Conservation (phyloP, 1,139 yeast species). For the Williopsis jadinii region DNA sequence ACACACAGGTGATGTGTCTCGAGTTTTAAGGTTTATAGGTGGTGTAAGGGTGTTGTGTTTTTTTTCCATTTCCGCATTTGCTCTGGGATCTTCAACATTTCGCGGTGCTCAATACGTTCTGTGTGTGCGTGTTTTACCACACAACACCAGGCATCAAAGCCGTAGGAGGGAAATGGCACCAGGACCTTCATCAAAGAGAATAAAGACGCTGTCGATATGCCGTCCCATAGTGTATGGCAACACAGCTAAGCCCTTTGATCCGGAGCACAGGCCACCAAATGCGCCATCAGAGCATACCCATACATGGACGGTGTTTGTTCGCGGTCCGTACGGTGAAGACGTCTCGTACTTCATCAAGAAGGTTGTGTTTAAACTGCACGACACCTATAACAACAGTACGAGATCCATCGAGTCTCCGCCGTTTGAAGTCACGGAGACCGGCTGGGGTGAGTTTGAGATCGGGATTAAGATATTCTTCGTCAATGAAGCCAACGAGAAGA, state of each 20-base stretch:
- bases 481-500: constrained; percentile 82
- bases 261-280: constrained; percentile 52
- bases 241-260: constrained; percentile 60
- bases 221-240: constrained; percentile 89
- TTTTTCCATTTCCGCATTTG: too few relatives aligned
- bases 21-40: too few relatives aligned
- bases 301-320: constrained; percentile 88
- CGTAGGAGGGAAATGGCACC: constrained; percentile 8
- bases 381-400: constrained; percentile 81
- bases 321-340: constrained; percentile 80
- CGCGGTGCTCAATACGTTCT: too few relatives aligned
- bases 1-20: too few relatives aligned
- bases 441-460: constrained; percentile 99
- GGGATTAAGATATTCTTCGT: constrained; percentile 81
- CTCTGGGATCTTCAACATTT: too few relatives aligned
- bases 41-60: too few relatives aligned
- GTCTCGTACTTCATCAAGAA: constrained; percentile 77
- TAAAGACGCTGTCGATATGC: constrained; percentile 63
- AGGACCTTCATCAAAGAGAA: constrained; percentile 13
- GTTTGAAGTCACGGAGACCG: constrained; percentile 92
- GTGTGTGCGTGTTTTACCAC: too few relatives aligned
- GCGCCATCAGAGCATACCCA: constrained; percentile 93
- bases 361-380: constrained; percentile 92
- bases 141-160: too few relatives aligned
- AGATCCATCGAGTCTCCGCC: constrained; percentile 87